Conservation (phyloP, 768 basidiomycete genomes). For the Podaxis sp. region DNA sequence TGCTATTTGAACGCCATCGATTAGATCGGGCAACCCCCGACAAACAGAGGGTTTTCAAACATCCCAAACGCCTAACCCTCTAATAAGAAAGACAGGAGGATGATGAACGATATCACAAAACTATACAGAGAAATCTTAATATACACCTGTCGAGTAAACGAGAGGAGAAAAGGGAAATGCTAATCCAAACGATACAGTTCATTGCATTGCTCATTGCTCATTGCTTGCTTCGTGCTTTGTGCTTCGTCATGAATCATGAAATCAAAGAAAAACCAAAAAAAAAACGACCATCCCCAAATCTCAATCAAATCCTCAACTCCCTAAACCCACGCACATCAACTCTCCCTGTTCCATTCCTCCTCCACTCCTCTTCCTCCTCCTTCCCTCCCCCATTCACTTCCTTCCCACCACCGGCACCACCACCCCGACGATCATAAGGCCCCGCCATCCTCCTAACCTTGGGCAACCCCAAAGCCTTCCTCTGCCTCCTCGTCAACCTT, state of each 20-base stretch:
- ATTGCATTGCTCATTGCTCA: not conserved
- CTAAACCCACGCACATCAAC: slow-evolving; percentile 77
- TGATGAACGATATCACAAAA: not conserved
- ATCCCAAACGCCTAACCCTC: too few species aligned
- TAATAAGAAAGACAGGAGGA: too few species aligned
- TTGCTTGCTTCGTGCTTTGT: not conserved
- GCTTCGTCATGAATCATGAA: not conserved
- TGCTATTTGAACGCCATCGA: too few species aligned
- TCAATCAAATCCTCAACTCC: slow-evolving; percentile 64
- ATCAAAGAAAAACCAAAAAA: slow-evolving; percentile 4
- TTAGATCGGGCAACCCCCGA: too few species aligned
- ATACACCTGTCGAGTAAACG: not conserved
- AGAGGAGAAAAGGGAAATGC: not conserved
- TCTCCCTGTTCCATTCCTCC: slow-evolving; percentile 65
- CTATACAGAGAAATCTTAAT: not conserved
- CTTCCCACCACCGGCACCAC: slow-evolving; percentile 50
- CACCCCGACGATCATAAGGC: slow-evolving; percentile 42
- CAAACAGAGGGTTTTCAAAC: too few species aligned
- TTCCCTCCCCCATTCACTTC: slow-evolving; percentile 39
- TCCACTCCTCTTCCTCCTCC: slow-evolving; percentile 46
- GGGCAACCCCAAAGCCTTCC: slow-evolving; percentile 67
- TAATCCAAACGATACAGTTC: not conserved
- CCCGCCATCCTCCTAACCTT: slow-evolving; percentile 31
- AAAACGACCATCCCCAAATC: not conserved
- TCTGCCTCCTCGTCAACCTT: slow-evolving; percentile 62